Evolutionary conservation across 2,329 filamentous ascomycete species (phyloP).

Genomic region (Neoscytalidium dimidiatum): DNA sequence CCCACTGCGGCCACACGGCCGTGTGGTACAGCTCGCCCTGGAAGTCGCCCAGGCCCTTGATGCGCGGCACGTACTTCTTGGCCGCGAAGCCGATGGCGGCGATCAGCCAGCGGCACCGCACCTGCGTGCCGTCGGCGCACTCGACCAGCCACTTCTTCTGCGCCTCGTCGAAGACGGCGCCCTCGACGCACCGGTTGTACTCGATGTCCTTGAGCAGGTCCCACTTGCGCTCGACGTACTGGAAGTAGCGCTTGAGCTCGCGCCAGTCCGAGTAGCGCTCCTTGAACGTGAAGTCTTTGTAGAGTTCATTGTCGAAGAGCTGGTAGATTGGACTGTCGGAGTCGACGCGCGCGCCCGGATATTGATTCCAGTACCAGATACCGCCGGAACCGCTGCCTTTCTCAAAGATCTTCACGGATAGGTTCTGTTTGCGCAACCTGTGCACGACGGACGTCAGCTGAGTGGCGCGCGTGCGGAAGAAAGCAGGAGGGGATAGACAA

Average conservation of each 20-base stretch:
- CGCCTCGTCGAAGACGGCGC: slow-evolving; percentile 42
- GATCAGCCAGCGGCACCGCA: slow-evolving; percentile 47
- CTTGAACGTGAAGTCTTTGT: slow-evolving; percentile 25
- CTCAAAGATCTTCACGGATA: slow-evolving; percentile 28
- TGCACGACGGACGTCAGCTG: background rate
- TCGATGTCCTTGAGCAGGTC: slow-evolving; percentile 28
- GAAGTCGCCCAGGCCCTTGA: slow-evolving; percentile 29
- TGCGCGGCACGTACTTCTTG: slow-evolving; percentile 36
- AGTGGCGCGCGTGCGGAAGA: background rate
- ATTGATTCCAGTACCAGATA: slow-evolving; percentile 40
- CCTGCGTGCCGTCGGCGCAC: slow-evolving; percentile 46
- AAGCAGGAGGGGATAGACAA: background rate
- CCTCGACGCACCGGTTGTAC: slow-evolving; percentile 48
- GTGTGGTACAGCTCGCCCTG: slow-evolving; percentile 12
- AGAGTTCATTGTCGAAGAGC: slow-evolving; percentile 31
- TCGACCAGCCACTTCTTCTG: slow-evolving; percentile 42
- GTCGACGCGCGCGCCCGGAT: slow-evolving; percentile 36
- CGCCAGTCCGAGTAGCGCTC: slow-evolving; percentile 28
- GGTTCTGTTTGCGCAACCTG: slow-evolving; percentile 26
- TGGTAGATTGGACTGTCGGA: slow-evolving; percentile 34
- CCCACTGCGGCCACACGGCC: slow-evolving; percentile 8
- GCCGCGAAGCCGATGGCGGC: slow-evolving; percentile 38
- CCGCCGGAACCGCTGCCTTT: slow-evolving; percentile 32
- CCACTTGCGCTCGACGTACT: slow-evolving; percentile 28
- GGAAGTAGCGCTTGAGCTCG: slow-evolving; percentile 31